Percentiles rank a stretch among this genome's conserved stretches.
phyloP scores from a whole-genome alignment of 116 monocot genomes.

The Papilionanthe hybrid region DNA sequence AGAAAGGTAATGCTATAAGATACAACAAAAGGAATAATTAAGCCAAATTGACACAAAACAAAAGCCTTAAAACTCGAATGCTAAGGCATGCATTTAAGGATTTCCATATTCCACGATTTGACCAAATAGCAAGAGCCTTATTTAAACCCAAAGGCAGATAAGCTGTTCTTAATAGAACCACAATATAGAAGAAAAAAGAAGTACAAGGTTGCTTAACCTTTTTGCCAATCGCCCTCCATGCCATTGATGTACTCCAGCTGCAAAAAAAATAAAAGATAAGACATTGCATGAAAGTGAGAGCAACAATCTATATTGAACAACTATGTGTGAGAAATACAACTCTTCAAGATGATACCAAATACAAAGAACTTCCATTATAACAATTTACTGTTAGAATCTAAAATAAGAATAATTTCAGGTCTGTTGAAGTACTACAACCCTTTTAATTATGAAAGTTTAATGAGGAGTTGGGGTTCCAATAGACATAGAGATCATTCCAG shows the following conservation, averaged over 20 bases:
- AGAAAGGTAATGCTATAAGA: neutral
- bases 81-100: neutral
- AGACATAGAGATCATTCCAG: neutral
- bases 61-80: neutral
- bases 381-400: neutral
- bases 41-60: neutral
- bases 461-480: neutral
- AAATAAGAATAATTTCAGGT: neutral
- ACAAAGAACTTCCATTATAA: neutral
- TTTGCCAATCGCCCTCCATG: conserved; percentile 3
- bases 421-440: neutral
- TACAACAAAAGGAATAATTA: neutral
- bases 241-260: neutral
- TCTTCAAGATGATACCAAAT: neutral
- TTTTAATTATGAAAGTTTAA: neutral
- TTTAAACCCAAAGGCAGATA: neutral
- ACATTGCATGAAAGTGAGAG: neutral
- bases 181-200: neutral
- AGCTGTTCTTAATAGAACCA: neutral
- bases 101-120: neutral
- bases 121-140: neutral
- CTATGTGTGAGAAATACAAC: neutral
- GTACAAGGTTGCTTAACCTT: neutral
- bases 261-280: neutral
- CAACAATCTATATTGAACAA: neutral